A percentile compares a stretch with the other conserved stretches of the same genome.
phyloP scores from a whole-genome alignment of 768 basidiomycete species.

The Mycena amicta region DNA sequence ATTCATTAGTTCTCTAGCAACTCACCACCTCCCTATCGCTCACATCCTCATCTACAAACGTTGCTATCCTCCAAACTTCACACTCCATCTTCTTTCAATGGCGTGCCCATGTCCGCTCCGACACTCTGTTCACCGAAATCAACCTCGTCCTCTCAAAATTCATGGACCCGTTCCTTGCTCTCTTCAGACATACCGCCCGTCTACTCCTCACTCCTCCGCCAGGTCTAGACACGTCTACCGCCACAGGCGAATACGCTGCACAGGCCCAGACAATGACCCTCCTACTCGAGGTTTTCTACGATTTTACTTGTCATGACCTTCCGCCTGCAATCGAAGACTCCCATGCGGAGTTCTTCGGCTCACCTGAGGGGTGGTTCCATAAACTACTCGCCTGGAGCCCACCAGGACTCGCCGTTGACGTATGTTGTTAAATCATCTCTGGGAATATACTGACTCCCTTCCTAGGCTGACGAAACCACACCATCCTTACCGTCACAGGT shows the following conservation, averaged over 20 bases:
- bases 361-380: slow-evolving; percentile 71
- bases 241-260: slow-evolving; percentile 45
- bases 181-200: slow-evolving; percentile 71
- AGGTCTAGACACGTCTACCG: slow-evolving; percentile 35
- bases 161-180: slow-evolving; percentile 77
- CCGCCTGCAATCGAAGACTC: slow-evolving; percentile 93
- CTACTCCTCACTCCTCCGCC: slow-evolving; percentile 50
- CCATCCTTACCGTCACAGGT: slow-evolving; percentile 89
- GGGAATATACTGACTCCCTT: slow-evolving; percentile 13
- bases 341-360: slow-evolving; percentile 79
- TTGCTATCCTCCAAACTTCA: slow-evolving; percentile 90
- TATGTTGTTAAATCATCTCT: slow-evolving; percentile 38
- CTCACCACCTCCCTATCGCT: slow-evolving; percentile 81
- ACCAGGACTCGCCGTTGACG: slow-evolving; percentile 65
- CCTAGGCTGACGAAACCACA: slow-evolving; percentile 74
- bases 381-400: slow-evolving; percentile 83
- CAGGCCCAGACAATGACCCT: slow-evolving; percentile 78
- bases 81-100: slow-evolving; percentile 95
- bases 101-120: slow-evolving; percentile 88
- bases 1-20: slow-evolving; percentile 58
- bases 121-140: slow-evolving; percentile 87
- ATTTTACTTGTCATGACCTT: slow-evolving; percentile 93
- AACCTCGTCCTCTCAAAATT: slow-evolving; percentile 87
- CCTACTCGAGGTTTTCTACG: slow-evolving; percentile 86
- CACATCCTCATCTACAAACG: slow-evolving; percentile 81